Evolutionary conservation across 805 yeast species (phyloP).

Genomic region (Danielia oregonensis): DNA sequence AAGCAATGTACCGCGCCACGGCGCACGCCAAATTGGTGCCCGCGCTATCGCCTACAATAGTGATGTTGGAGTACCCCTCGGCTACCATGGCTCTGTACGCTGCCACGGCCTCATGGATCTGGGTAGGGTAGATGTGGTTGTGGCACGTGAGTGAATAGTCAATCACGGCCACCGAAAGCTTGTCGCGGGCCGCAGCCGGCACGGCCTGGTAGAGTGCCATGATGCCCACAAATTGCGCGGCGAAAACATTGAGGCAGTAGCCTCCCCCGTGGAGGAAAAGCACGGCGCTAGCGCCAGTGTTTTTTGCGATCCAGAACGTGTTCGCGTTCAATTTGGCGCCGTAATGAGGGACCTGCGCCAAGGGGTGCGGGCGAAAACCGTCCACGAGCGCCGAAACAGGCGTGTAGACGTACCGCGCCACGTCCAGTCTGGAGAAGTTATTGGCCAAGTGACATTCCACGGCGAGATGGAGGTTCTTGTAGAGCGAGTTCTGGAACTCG

Average conservation of each 20-base stretch:
- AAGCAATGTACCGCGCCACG: constrained; percentile 20
- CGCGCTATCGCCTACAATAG: constrained; percentile 12
- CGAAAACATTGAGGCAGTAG: constrained; percentile 19
- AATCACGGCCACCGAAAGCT: constrained; percentile 17
- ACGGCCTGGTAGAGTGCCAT: constrained; percentile 20
- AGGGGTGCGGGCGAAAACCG: constrained; percentile 10
- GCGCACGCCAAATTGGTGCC: constrained; percentile 14
- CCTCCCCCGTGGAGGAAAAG: constrained; percentile 28
- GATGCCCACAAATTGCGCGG: constrained; percentile 22
- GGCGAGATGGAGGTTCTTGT: constrained; percentile 27
- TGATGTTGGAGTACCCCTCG: constrained; percentile 11
- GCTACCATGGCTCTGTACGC: constrained; percentile 12
- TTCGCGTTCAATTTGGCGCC: constrained; percentile 13
- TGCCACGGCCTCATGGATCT: constrained; percentile 19
- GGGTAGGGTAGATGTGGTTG: constrained; percentile 22
- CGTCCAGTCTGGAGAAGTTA: constrained; percentile 19
- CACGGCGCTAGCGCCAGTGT: constrained; percentile 10
- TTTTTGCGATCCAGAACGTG: constrained; percentile 15
- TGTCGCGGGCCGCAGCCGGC: constrained; percentile 11
- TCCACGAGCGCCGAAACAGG: constrained; percentile 20
- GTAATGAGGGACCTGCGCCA: constrained; percentile 10
- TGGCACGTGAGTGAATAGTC: constrained; percentile 23
- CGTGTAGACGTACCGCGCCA: constrained; percentile 16
- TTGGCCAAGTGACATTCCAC: constrained; percentile 25
- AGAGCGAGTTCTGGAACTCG: constrained; percentile 26